Evolutionary conservation across 306 rosid species (phyloP).

Genomic region (Oemleria cerasiformis): DNA sequence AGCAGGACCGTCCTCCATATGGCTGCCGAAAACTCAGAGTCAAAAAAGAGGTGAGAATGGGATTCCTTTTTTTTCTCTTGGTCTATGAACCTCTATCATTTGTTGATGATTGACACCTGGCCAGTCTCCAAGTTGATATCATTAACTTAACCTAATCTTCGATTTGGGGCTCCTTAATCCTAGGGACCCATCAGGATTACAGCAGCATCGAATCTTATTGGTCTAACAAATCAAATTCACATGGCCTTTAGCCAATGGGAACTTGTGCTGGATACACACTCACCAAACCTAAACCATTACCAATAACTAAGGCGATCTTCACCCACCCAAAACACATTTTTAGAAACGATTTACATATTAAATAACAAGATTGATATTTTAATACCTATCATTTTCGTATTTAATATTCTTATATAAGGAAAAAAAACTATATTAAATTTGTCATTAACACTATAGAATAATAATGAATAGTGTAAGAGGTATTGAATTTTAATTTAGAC

Average conservation of each 20-base stretch:
- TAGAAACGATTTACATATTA: neutral
- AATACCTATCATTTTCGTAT: too few relatives aligned
- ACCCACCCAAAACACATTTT: neutral
- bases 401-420: too few relatives aligned
- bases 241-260: constrained; percentile 47
- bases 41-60: too few relatives aligned
- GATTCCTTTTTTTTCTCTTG: constrained; percentile 29
- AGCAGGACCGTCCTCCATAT: too few relatives aligned
- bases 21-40: too few relatives aligned
- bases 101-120: constrained; percentile 79
- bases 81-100: constrained; percentile 41
- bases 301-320: neutral
- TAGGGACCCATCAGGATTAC: constrained; percentile 25
- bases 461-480: too few relatives aligned
- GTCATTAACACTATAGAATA: too few relatives aligned
- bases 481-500: too few relatives aligned
- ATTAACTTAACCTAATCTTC: constrained; percentile 18
- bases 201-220: constrained; percentile 58
- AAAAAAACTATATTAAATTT: too few relatives aligned
- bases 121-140: constrained; percentile 18
- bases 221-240: constrained; percentile 47
- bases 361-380: too few relatives aligned
- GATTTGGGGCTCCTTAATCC: constrained; percentile 22
- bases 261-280: constrained; percentile 33
- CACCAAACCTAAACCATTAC: constrained; percentile 33